Evolutionary conservation across 352 stramenopile genomes (phyloP), one percentile per base, ranked within the genome.

Genomic region (Pythium sukuiense): DNA sequence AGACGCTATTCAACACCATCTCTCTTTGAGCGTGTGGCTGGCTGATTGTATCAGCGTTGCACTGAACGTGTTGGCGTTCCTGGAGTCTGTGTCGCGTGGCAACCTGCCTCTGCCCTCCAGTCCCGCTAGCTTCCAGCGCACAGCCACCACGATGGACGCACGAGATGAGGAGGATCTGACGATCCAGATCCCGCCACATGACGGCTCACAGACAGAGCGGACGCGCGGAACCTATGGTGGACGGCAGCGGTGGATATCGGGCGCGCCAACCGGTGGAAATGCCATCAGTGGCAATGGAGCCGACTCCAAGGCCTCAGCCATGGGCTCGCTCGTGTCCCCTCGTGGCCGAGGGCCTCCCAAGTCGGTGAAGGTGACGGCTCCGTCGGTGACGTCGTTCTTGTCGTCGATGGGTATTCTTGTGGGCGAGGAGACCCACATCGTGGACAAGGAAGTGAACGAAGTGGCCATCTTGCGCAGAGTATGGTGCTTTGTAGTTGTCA

Each of bases 361-460:
- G 56, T 69, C 35, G 24, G 60, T 54, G 49, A 90, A 91, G 46
- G 76, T 92, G 3, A 86, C 81, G 0, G 76, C 83, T 4, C 82
- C 81, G 33, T 90, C 80, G 1, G 83, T 92, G 52, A 76, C 88
- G 59, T 82, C 81, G 12, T 93, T 90, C 50, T 61, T 93, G 53
- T 85, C 79, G 9, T 90, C 83, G 12, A 79, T 93, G 54, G 85
- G 85, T 8, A 90, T 91, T 56, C 18, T 76, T 8, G 79, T 93
- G 18, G 85, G 85, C 11, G 83, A 92, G 29, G 85, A 93, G 61
- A 80, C 80, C 18, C 81, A 92, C 26, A 89, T 93, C 58, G 82
- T 93, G 7, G 83, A 92, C 52, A 89, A 88, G 46, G 83, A 93
- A 68, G 74, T 89, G 9, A 87, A 93, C 61, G 85, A 93, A 67